Evolutionary conservation across 352 stramenopile genomes (phyloP).

Genomic region (Phytophthora pini): DNA sequence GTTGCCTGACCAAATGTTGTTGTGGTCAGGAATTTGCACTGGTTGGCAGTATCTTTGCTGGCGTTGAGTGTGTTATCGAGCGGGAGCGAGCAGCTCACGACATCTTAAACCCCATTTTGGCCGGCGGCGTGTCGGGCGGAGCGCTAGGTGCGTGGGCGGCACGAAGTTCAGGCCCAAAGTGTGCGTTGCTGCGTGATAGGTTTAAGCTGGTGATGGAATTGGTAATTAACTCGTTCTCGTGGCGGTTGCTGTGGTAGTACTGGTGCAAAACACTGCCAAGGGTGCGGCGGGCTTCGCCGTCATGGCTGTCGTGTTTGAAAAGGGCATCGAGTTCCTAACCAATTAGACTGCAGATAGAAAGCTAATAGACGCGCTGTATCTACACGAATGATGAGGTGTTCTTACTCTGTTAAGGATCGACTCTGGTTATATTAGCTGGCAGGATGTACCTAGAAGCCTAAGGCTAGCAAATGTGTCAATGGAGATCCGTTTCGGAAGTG

Average conservation of each 20-base stretch:
- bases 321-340: slow-evolving; percentile 72
- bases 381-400: slow-evolving; percentile 3
- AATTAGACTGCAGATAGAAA: slow-evolving; percentile 32
- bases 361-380: slow-evolving; percentile 33
- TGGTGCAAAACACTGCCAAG: slow-evolving; percentile 76
- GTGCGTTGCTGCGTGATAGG: slow-evolving; percentile 40
- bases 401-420: background rate
- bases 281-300: slow-evolving; percentile 78
- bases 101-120: slow-evolving; percentile 80
- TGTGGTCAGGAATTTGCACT: slow-evolving; percentile 77
- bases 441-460: slow-evolving; percentile 47
- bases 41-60: slow-evolving; percentile 81
- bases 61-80: slow-evolving; percentile 86
- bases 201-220: background rate
- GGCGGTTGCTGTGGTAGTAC: slow-evolving; percentile 44
- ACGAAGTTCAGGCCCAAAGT: slow-evolving; percentile 59
- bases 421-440: background rate
- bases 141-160: slow-evolving; percentile 75
- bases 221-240: background rate
- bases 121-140: slow-evolving; percentile 69
- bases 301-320: slow-evolving; percentile 90
- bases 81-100: slow-evolving; percentile 81
- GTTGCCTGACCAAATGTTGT: slow-evolving; percentile 2
- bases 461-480: slow-evolving; percentile 17
- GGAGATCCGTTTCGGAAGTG: slow-evolving; percentile 29